Evolutionary conservation across 1,284 basidiomycete genomes (phyloP).

Genomic region (Rhodotorula glutinis): DNA sequence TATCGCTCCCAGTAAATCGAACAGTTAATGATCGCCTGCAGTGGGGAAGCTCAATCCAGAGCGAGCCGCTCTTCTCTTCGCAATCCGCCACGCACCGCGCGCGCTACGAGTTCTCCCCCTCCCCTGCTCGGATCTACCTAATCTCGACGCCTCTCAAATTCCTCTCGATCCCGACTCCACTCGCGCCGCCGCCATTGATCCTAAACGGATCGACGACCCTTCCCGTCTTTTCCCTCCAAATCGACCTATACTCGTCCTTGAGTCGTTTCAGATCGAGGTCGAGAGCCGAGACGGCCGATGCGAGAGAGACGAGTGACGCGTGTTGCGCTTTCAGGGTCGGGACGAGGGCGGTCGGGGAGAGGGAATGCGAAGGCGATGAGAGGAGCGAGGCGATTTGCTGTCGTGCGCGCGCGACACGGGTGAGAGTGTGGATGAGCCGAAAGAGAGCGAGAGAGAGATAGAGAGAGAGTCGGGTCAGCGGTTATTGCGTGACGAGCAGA

Average conservation of each 20-base stretch:
- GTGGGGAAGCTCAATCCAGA: too few relatives aligned
- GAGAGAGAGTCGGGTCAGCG: too few relatives aligned
- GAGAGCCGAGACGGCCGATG: conserved; percentile 37
- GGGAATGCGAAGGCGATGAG: conserved; percentile 3
- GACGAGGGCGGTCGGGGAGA: conserved; percentile 31
- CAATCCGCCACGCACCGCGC: too few relatives aligned
- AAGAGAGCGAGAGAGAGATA: too few relatives aligned
- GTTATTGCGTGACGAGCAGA: neutral
- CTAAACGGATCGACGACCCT: conserved; percentile 40
- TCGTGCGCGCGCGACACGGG: too few relatives aligned
- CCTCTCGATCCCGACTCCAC: conserved; percentile 5
- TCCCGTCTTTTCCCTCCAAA: conserved; percentile 43
- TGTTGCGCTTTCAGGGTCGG: conserved; percentile 42
- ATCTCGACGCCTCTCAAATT: conserved; percentile 21
- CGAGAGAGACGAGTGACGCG: conserved; percentile 41
- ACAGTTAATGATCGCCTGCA: too few relatives aligned
- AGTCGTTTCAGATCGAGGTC: conserved; percentile 36
- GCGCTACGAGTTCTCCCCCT: too few relatives aligned
- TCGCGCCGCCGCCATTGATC: neutral
- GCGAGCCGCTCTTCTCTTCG: too few relatives aligned
- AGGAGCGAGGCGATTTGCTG: conserved; percentile 28
- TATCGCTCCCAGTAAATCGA: too few relatives aligned
- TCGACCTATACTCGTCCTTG: conserved; percentile 41
- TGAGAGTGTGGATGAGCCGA: too few relatives aligned
- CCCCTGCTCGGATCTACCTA: too few relatives aligned